Percentiles rank a stretch among this genome's conserved stretches.
phyloP scores from a whole-genome alignment of 768 basidiomycete genomes.

The Dioszegia crocea region DNA sequence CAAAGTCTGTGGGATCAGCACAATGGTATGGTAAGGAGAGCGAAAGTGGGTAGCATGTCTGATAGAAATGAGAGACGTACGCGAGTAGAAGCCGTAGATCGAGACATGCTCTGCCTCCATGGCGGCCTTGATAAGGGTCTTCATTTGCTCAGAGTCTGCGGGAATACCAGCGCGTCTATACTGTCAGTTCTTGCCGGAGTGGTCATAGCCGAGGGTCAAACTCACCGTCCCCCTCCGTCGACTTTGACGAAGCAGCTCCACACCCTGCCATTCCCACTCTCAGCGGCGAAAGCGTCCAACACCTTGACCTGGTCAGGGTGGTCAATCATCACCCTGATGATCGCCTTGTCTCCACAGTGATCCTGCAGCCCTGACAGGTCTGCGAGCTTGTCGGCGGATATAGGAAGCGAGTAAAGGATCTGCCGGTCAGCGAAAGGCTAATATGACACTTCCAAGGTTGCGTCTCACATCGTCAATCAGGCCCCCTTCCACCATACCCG shows the following conservation, averaged over 20 bases:
- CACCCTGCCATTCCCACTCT: constrained; percentile 36
- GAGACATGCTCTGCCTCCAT: constrained; percentile 59
- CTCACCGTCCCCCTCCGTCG: constrained; percentile 72
- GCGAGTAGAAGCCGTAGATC: constrained; percentile 79
- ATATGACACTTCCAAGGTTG: neutral
- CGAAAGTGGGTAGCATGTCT: constrained; percentile 45
- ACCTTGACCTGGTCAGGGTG: constrained; percentile 67
- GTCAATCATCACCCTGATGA: constrained; percentile 68
- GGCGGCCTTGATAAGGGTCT: constrained; percentile 57
- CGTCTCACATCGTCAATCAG: constrained; percentile 70
- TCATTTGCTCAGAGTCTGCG: constrained; percentile 58
- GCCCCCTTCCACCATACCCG: constrained; percentile 66
- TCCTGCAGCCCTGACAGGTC: constrained; percentile 64
- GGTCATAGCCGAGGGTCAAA: neutral
- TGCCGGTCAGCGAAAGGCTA: constrained; percentile 41
- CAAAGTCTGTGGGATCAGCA: constrained; percentile 25
- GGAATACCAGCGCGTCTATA: constrained; percentile 69
- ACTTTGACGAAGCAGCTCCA: constrained; percentile 82
- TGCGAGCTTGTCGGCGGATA: constrained; percentile 65
- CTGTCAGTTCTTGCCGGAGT: constrained; percentile 2
- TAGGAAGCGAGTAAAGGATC: constrained; percentile 77
- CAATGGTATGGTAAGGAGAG: too few species aligned
- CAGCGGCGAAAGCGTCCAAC: constrained; percentile 56
- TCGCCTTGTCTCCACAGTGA: constrained; percentile 59
- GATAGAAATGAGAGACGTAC: constrained; percentile 52